phyloP scores from a whole-genome alignment of 371 early-diverging fungal genomes.

The Actinomortierella wolfii region DNA sequence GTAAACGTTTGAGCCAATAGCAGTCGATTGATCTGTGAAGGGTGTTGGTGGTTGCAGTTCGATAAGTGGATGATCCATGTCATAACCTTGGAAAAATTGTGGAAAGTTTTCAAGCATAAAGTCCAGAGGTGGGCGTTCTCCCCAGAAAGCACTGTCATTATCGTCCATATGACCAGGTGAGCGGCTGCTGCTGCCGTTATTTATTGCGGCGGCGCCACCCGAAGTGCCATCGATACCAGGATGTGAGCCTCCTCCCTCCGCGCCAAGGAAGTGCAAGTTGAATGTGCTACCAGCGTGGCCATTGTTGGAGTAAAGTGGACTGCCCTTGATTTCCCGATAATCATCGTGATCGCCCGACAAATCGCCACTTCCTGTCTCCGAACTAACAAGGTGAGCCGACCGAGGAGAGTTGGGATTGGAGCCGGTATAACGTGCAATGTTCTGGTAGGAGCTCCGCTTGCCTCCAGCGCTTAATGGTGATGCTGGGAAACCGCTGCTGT shows the following conservation, averaged over 20 bases:
- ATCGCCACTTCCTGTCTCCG: too few species aligned
- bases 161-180: conserved; percentile 18
- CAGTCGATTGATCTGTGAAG: too few species aligned
- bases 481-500: conserved; percentile 27
- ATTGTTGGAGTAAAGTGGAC: too few species aligned
- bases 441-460: conserved; percentile 42
- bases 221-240: conserved; percentile 19
- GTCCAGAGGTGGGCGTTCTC: conserved; percentile 77
- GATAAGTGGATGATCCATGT: conserved; percentile 74
- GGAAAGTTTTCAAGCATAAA: conserved; percentile 75
- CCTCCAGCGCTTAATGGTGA: conserved; percentile 41
- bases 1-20: conserved; percentile 4
- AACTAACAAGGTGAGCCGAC: too few species aligned
- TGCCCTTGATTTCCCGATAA: too few species aligned
- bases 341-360: too few species aligned
- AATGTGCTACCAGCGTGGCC: conserved; percentile 10
- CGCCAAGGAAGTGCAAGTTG: conserved; percentile 20
- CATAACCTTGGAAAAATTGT: conserved; percentile 77
- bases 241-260: conserved; percentile 49
- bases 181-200: too few species aligned
- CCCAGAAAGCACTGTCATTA: conserved; percentile 61
- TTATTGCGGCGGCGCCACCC: conserved; percentile 6
- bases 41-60: conserved; percentile 52
- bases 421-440: conserved; percentile 32
- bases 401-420: conserved; percentile 33